Evolutionary conservation across 2,329 filamentous ascomycete genomes (phyloP), one percentile per base, ranked within the genome.

Genomic region (Cordyceps cicadae): DNA sequence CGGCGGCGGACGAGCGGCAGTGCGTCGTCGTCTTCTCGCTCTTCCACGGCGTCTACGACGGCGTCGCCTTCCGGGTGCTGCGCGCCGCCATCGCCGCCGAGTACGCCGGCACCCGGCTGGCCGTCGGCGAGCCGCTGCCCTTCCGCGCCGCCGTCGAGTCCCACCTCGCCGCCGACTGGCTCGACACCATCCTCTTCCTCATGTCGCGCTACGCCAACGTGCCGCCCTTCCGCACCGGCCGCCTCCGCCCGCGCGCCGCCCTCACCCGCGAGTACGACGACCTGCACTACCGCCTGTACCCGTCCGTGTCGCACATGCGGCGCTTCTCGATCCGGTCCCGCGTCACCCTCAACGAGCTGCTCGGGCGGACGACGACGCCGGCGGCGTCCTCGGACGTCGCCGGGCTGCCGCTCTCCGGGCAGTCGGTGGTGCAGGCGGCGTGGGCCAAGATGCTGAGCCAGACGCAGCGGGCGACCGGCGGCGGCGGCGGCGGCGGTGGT

Each of bases 31-130:
- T 71, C 2, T 56, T 72, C 0, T 66, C 71, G 21, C 67, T 72
- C 63, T 73, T 72, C 62, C 72, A 72, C 56, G 72, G 69, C 64
- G 67, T 72, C 54, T 61, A 61, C 48, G 60, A 61, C 48, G 60
- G 60, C 37, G 46, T 54, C 11, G n/a, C 41, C 2, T 37, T 61
- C 17, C 46, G 37, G 3, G 37, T 48, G 34, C 29, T 61, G 7
- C 48, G 53, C 24, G 60, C 57, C n/a, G 60, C 60, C 11, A 34
- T 61, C n/a, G 41, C 46, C 8, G 53, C 60, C 54, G 54, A 61
- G 46, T 61, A 61, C 39, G 32, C 45, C 1, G 49, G 60, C 37
- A 19, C n/a, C 9, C 8, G n/a, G 17, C 60, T 50, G 29, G 29
- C 29, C 24, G 3, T 8, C 41, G 37, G 11, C 3, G n/a, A 45